Base-by-base conservation (phyloP, 2,329 filamentous ascomycete species). In the Diaporthe capsici region DNA sequence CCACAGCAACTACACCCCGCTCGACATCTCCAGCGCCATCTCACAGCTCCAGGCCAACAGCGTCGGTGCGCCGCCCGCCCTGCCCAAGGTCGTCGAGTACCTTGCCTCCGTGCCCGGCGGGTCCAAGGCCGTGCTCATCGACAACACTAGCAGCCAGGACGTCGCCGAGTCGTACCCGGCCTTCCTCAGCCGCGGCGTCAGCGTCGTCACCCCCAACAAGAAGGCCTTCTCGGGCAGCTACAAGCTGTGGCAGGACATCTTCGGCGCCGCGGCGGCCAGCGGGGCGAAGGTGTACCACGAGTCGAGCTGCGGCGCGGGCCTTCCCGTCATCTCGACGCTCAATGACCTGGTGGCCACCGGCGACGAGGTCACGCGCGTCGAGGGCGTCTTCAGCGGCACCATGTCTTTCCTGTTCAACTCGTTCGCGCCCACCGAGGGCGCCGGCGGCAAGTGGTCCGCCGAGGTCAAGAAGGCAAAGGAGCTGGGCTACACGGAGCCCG, bases 391-490 rank as follows among this genome's bases (percentile, higher is more conserved):
- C 87, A 98, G 95, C 77, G 97, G 97, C 78, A 99, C 97, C 73
- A 96, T 99, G 92, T 97, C 94, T 53, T 99, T 98, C 89, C 89
- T 99, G 55, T 98, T 99, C 92, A 98, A 98, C 89, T 96, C 92
- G 31, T 99, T 98, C 84, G 95, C 96, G 67, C 97, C 97, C 0
- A 92, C 93, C 3, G 90, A 92, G 68, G 94, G 93, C 7, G 87
- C 89, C 31, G 94, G 94, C 47, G 95, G 94, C 71, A 92, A 93
- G 81, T 99, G 97, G 93, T 97, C 95, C 58, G 94, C 94, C 67
- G 96, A 98, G 82, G 97, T 99, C 47, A 92, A 91, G 82, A 95
- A 96, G 85, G 97, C 97, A 74, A 98, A 98, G 88, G 92, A 95
- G 76, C 89, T 98, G 65, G 97, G 97, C 31, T 99, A 97, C 87